Percentiles rank a stretch among this genome's conserved stretches.
Conservation (phyloP, 2,329 filamentous ascomycete species). For the Claviceps africana region DNA sequence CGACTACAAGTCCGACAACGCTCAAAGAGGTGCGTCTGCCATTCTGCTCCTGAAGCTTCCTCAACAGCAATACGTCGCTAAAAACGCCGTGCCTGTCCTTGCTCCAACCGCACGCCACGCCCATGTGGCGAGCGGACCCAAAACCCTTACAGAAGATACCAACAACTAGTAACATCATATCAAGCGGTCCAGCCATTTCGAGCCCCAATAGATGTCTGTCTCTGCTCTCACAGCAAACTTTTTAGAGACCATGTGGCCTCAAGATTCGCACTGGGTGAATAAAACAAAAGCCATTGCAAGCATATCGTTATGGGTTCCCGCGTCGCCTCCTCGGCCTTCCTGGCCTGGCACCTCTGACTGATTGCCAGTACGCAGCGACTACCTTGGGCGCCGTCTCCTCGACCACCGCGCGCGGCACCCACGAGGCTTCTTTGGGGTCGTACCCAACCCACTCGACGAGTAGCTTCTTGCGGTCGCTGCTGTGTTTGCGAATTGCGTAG, state of each 20-base stretch:
- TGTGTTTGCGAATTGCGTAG: slow-evolving; percentile 20
- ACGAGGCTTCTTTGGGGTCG: slow-evolving; percentile 14
- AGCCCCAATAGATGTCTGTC: background rate
- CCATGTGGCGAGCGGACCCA: background rate
- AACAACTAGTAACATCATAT: background rate
- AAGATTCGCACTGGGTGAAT: background rate
- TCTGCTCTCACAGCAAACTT: background rate
- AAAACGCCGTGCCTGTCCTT: background rate
- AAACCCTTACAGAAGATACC: background rate
- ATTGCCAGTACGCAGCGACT: slow-evolving; percentile 16
- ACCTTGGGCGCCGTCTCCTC: slow-evolving; percentile 15
- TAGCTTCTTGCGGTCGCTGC: slow-evolving; percentile 13
- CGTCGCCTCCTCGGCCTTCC: background rate
- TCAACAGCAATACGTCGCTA: background rate
- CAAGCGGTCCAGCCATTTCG: background rate
- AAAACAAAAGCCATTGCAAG: background rate
- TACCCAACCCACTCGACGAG: slow-evolving; percentile 25
- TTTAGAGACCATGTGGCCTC: background rate
- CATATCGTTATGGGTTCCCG: background rate
- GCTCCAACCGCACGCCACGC: too few species aligned
- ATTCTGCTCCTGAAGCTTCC: background rate
- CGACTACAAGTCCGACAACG: background rate
- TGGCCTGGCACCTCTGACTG: background rate
- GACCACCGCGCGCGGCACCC: slow-evolving; percentile 15
- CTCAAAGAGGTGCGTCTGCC: background rate